A percentile compares a stretch with the other conserved stretches of the same genome.
phyloP scores from a whole-genome alignment of 257 asterid genomes.

The Ligustrum vulgare region DNA sequence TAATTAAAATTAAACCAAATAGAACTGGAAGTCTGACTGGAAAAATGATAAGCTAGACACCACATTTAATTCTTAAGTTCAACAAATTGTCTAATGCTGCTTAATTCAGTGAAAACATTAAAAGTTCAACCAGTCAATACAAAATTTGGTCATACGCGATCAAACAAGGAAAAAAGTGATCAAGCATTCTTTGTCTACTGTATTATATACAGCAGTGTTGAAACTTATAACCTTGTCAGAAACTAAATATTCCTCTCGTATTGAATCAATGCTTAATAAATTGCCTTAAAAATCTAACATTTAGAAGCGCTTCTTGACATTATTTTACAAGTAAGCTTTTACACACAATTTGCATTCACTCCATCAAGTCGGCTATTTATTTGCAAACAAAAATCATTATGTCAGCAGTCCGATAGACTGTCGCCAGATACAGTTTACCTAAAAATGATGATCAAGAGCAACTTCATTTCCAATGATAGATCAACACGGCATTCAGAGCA shows the following conservation, averaged over 20 bases:
- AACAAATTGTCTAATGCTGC: not conserved
- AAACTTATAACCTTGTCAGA: not conserved
- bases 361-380: not conserved
- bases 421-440: not conserved
- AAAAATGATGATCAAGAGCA: not conserved
- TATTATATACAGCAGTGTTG: not conserved
- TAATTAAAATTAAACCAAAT: conserved; percentile 8
- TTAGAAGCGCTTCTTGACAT: not conserved
- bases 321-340: not conserved
- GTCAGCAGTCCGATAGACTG: not conserved
- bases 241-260: not conserved
- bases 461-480: not conserved
- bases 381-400: not conserved
- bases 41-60: not conserved
- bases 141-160: not conserved
- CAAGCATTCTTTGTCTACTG: not conserved
- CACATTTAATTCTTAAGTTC: not conserved
- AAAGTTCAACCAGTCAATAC: not conserved
- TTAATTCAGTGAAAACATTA: not conserved
- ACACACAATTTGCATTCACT: not conserved
- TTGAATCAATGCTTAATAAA: not conserved
- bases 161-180: not conserved
- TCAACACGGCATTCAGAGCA: not conserved
- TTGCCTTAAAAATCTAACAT: not conserved
- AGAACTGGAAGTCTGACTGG: not conserved